Evolutionary conservation across 306 rosid genomes (phyloP), one percentile per base, ranked within the genome.

Genomic region (Dryas alaskensis): DNA sequence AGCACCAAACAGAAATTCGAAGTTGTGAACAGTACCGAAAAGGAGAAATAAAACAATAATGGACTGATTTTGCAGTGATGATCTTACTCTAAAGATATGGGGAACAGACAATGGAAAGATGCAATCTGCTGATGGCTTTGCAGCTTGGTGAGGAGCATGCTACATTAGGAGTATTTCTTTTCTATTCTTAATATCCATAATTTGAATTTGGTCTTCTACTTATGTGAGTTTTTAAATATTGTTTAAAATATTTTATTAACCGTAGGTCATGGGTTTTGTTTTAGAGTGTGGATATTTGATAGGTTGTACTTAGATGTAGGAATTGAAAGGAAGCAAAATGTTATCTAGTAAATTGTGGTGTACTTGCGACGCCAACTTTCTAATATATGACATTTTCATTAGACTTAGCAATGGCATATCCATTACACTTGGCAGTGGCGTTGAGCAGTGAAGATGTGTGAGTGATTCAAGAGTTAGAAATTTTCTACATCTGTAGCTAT

Each of bases 31-130:
- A 39, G 42, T 75, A 39, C 58, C 13, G 39, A 44, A 7, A 42
- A 57, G 70, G 37, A 13, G 54, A 70, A 27, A 59, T 74, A 19
- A 74, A 43, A 55, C 53, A 4, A 51, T 43, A 53, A 13, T 73
- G 66, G n/a, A 17, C 43, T 60, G 19, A 27, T 77, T 79, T 69
- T 78, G 83, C 92, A 94, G 98, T 67, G 96, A 95, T 67, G 99
- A 92, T 86, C 93, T 92, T 80, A 87, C 92, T 57, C 52, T 92
- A 65, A 92, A 95, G 87, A 85, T 90, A 81, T 95, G 99, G 98
- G 97, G 81, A 82, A 68, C 90, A 72, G 93, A 90, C 75, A 82
- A 52, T 58, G 19, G 11, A 67, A 86, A 50, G 59, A 81, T 76
- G 84, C 89, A 85, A 65, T 84, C 96, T 76, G 86, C 85, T 52